Conservation (phyloP, 768 basidiomycete genomes). For the Termitomyces sp. region DNA sequence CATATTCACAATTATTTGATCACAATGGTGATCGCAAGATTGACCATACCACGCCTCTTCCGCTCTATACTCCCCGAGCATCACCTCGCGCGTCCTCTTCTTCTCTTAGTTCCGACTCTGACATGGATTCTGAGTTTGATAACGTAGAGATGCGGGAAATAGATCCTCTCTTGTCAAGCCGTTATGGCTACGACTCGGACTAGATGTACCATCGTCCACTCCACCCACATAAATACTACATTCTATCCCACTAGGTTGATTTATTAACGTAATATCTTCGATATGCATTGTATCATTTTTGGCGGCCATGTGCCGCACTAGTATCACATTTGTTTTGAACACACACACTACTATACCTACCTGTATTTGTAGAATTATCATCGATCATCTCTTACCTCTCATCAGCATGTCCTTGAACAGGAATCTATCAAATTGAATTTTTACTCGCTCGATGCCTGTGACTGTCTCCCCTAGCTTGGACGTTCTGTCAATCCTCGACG, state of each 20-base stretch:
- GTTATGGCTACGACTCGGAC: not conserved
- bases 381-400: not conserved
- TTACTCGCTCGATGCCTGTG: not conserved
- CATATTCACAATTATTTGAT: conserved; percentile 77
- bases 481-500: not conserved
- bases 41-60: conserved; percentile 60
- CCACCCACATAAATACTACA: not conserved
- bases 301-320: not conserved
- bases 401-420: not conserved
- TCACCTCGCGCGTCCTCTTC: conserved; percentile 5
- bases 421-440: not conserved
- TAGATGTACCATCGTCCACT: not conserved
- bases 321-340: not conserved
- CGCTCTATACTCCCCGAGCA: conserved; percentile 48
- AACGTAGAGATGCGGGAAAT: conserved; percentile 1
- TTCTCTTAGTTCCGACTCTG: not conserved
- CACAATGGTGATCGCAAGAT: conserved; percentile 68
- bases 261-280: not conserved
- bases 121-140: not conserved
- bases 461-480: not conserved
- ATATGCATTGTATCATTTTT: not conserved
- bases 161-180: conserved; percentile 1
- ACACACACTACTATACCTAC: not conserved
- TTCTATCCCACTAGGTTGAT: not conserved
- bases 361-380: not conserved